phyloP scores from a whole-genome alignment of 371 early-diverging fungal species.

The Quaeritorhiza haematococci region DNA sequence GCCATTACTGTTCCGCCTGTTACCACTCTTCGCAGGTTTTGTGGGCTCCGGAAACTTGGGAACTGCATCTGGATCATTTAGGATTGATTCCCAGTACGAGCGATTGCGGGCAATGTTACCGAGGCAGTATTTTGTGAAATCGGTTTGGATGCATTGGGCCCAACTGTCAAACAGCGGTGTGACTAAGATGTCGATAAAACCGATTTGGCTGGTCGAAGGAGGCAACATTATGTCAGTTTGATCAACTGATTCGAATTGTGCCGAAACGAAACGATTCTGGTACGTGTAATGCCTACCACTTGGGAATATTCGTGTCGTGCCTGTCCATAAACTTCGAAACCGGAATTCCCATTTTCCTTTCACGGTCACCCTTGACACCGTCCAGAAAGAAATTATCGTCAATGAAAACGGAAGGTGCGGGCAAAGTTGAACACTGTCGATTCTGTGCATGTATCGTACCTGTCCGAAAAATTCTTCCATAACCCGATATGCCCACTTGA shows the following conservation, averaged over 20 bases:
- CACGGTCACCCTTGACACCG: conserved; percentile 47
- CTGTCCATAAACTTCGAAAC: conserved; percentile 45
- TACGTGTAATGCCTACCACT: too few relatives aligned
- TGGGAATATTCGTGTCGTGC: conserved; percentile 29
- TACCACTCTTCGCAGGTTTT: too few relatives aligned
- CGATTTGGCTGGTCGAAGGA: conserved; percentile 38
- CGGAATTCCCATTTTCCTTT: conserved; percentile 35
- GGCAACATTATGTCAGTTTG: not conserved
- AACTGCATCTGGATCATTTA: too few relatives aligned
- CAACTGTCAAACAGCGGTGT: conserved; percentile 48
- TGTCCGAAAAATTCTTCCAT: conserved; percentile 56
- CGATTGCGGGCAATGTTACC: conserved; percentile 34
- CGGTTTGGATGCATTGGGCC: conserved; percentile 34
- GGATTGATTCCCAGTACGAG: conserved; percentile 34
- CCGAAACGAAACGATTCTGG: not conserved
- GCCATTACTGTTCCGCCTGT: too few relatives aligned
- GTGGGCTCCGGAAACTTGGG: too few relatives aligned
- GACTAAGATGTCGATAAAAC: conserved; percentile 50
- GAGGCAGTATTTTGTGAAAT: conserved; percentile 31
- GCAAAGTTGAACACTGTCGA: too few relatives aligned
- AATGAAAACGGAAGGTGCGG: too few relatives aligned
- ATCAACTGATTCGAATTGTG: not conserved
- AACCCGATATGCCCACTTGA: conserved; percentile 40
- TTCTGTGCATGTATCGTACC: too few relatives aligned
- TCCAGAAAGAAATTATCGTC: too few relatives aligned